Evolutionary conservation across 202 grass and related monocot genomes (phyloP).

Genomic region (Bolboschoenoplectus hybrid): DNA sequence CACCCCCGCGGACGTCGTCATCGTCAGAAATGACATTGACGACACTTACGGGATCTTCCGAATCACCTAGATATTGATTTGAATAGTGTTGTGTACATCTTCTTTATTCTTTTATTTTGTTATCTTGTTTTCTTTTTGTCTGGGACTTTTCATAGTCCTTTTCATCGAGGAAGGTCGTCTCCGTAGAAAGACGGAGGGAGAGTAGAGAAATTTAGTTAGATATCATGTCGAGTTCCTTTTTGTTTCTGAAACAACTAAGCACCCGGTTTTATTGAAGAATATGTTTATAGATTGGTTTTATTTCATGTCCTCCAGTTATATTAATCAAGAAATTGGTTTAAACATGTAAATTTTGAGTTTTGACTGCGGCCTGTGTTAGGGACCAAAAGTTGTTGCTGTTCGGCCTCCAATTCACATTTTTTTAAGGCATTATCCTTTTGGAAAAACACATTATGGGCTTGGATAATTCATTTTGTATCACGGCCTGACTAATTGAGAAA

Average conservation of each 20-base stretch:
- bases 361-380: background rate
- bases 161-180: background rate
- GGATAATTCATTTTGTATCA: background rate
- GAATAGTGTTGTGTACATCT: background rate
- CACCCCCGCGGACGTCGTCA: slow-evolving; percentile 36
- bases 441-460: background rate
- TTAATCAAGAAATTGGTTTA: background rate
- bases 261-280: background rate
- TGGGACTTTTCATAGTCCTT: background rate
- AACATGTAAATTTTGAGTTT: background rate
- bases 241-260: background rate
- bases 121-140: background rate
- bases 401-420: background rate
- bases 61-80: slow-evolving; percentile 41
- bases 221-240: background rate
- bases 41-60: slow-evolving; percentile 16
- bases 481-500: background rate
- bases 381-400: background rate
- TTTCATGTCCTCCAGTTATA: background rate
- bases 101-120: slow-evolving; percentile 5
- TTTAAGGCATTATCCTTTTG: background rate
- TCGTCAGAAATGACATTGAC: slow-evolving; percentile 30
- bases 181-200: background rate
- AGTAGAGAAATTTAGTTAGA: slow-evolving; percentile 18
- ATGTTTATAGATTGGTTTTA: background rate